Evolutionary conservation across 1,284 basidiomycete genomes (phyloP).

Genomic region (Fomitopsis pinicola): DNA sequence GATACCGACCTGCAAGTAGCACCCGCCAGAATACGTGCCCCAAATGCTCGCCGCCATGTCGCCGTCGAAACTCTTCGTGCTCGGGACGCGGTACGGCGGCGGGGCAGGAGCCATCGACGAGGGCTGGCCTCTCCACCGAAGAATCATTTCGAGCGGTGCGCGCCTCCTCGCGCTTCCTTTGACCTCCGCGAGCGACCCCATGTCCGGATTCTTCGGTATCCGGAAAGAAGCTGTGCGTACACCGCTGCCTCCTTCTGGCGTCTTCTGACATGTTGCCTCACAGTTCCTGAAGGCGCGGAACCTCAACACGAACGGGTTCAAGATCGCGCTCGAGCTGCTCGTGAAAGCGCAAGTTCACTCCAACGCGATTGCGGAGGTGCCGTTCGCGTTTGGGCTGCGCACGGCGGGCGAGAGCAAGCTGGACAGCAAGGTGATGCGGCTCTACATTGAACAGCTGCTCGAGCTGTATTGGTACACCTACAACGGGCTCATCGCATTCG

Average conservation of each 20-base stretch:
- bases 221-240: slow-evolving; percentile 32
- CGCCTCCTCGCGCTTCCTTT: slow-evolving; percentile 37
- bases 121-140: slow-evolving; percentile 40
- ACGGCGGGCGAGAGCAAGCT: slow-evolving; percentile 30
- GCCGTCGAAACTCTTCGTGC: slow-evolving; percentile 30
- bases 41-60: slow-evolving; percentile 31
- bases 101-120: slow-evolving; percentile 38
- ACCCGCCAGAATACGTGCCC: slow-evolving; percentile 39
- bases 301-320: slow-evolving; percentile 29
- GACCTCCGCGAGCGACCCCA: slow-evolving; percentile 38
- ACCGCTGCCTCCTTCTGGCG: neutral
- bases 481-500: slow-evolving; percentile 17
- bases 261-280: neutral
- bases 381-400: slow-evolving; percentile 30
- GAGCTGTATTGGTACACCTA: slow-evolving; percentile 29
- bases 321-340: slow-evolving; percentile 32
- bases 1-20: slow-evolving; percentile 19
- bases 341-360: slow-evolving; percentile 27
- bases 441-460: slow-evolving; percentile 29
- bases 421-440: slow-evolving; percentile 29
- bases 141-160: slow-evolving; percentile 40
- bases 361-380: slow-evolving; percentile 28
- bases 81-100: slow-evolving; percentile 40
- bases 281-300: slow-evolving; percentile 29
- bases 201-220: slow-evolving; percentile 44